A percentile compares a stretch with the other conserved stretches of the same genome.
phyloP scores from a whole-genome alignment of 2,329 filamentous ascomycete species.

The Clarireedia paspali region DNA sequence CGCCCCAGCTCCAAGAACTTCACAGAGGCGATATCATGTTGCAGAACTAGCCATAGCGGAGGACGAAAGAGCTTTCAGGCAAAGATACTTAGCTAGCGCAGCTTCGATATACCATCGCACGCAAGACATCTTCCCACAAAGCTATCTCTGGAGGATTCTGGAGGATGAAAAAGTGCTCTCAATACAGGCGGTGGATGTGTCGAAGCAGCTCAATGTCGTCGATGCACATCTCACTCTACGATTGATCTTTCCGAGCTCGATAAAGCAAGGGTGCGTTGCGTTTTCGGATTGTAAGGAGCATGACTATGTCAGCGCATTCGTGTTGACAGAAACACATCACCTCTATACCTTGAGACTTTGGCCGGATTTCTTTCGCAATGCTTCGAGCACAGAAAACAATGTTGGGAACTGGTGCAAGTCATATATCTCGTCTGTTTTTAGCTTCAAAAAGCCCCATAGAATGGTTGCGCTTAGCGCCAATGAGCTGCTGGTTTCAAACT shows the following conservation, averaged over 20 bases:
- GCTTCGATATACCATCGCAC: conserved; percentile 80
- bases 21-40: conserved; percentile 34
- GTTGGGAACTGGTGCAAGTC: conserved; percentile 71
- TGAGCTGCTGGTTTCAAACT: conserved; percentile 71
- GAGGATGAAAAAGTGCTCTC: conserved; percentile 75
- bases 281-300: conserved; percentile 73
- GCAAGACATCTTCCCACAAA: conserved; percentile 67
- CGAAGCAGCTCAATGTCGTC: conserved; percentile 53
- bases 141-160: conserved; percentile 85
- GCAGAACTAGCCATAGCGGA: conserved; percentile 40
- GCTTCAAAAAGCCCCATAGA: conserved; percentile 72
- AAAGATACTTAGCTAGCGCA: conserved; percentile 65
- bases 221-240: conserved; percentile 72
- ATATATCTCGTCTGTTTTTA: conserved; percentile 64
- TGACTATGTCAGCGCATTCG: conserved; percentile 71
- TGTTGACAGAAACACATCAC: conserved; percentile 69
- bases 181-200: conserved; percentile 75
- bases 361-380: conserved; percentile 71
- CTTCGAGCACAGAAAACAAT: conserved; percentile 61
- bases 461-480: conserved; percentile 66
- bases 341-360: conserved; percentile 79
- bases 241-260: conserved; percentile 65
- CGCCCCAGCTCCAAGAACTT: conserved; percentile 27
- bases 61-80: conserved; percentile 67
- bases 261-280: conserved; percentile 71